These are phyloP conservation scores for Isabelozyma pseudorhagii DNA, from an alignment of 805 yeast species.

Conservation along the genomic window DNA sequence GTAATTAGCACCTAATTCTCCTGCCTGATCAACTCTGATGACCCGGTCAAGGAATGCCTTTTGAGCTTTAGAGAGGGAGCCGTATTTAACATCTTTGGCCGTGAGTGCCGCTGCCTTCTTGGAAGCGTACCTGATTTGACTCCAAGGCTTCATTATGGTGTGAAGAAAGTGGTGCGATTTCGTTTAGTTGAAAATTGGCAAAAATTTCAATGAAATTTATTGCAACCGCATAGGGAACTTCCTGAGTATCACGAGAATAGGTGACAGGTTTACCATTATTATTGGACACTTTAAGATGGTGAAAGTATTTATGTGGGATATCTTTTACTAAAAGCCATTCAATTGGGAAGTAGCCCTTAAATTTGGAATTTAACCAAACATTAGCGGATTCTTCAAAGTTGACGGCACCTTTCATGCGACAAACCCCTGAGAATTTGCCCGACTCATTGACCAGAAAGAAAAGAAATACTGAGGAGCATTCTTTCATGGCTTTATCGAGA, in stretches of 20 bases:
- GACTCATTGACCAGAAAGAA: slow-evolving; percentile 59
- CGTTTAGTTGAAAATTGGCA: slow-evolving; percentile 12
- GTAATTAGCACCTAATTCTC: slow-evolving; percentile 93
- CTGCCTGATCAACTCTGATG: slow-evolving; percentile 95
- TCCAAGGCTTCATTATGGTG: not conserved
- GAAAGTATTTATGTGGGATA: slow-evolving; percentile 46
- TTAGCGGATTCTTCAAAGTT: slow-evolving; percentile 36
- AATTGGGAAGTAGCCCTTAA: slow-evolving; percentile 52
- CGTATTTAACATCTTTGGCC: slow-evolving; percentile 30
- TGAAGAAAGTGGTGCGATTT: not conserved
- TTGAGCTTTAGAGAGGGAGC: slow-evolving; percentile 50
- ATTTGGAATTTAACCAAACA: slow-evolving; percentile 47
- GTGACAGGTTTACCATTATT: slow-evolving; percentile 53
- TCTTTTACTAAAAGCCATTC: slow-evolving; percentile 53
- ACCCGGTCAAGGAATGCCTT: slow-evolving; percentile 68
- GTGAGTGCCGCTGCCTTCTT: slow-evolving; percentile 10
- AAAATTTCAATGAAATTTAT: slow-evolving; percentile 46
- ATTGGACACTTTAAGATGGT: slow-evolving; percentile 40
- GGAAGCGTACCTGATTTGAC: not conserved
- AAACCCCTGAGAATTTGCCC: slow-evolving; percentile 57
- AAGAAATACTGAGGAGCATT: slow-evolving; percentile 37
- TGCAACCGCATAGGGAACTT: slow-evolving; percentile 49
- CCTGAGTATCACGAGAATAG: slow-evolving; percentile 61
- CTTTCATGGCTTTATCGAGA: slow-evolving; percentile 40
- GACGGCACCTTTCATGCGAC: slow-evolving; percentile 45